These are phyloP conservation scores for Leccinum solheimii DNA, from an alignment of 1,284 basidiomycete species.

Conservation along the genomic window DNA sequence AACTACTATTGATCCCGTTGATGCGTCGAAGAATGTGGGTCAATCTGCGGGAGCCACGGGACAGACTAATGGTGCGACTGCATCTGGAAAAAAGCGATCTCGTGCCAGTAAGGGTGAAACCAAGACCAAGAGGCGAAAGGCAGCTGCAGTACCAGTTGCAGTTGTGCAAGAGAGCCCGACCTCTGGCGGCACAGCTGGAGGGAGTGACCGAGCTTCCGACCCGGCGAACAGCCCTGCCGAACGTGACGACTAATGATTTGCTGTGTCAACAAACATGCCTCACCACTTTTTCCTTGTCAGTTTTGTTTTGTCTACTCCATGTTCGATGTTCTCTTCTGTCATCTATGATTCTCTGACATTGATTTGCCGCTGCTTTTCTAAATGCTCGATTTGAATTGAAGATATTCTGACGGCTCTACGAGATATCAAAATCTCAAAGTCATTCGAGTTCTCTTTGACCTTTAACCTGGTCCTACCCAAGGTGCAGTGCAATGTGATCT, in stretches of 20 bases:
- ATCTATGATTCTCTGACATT: constrained; percentile 10
- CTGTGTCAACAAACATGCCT: constrained; percentile 5
- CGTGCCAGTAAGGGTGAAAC: constrained; percentile 32
- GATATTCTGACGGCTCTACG: constrained; percentile 28
- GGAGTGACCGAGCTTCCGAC: constrained; percentile 30
- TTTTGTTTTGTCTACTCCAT: constrained; percentile 3
- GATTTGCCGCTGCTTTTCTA: constrained; percentile 4
- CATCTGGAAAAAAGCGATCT: constrained; percentile 35
- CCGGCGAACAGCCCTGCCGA: constrained; percentile 26
- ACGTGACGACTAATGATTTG: constrained; percentile 21
- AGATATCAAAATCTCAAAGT: constrained; percentile 20
- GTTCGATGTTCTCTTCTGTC: constrained; percentile 16
- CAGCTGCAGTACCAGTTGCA: neutral
- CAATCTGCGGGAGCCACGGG: constrained; percentile 18
- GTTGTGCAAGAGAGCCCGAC: constrained; percentile 17
- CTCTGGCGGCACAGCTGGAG: constrained; percentile 27
- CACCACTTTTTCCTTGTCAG: constrained; percentile 17
- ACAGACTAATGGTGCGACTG: constrained; percentile 28
- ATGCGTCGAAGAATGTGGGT: constrained; percentile 21
- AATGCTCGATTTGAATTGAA: constrained; percentile 26
- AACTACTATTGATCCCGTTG: constrained; percentile 31
- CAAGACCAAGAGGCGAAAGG: constrained; percentile 40
- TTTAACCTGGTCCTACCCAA: constrained; percentile 41
- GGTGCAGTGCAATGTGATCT: constrained; percentile 30
- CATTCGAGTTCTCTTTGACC: constrained; percentile 42